Evolutionary conservation across 2,329 filamentous ascomycete genomes (phyloP).

Genomic region (Paraconiothyrium sp.): DNA sequence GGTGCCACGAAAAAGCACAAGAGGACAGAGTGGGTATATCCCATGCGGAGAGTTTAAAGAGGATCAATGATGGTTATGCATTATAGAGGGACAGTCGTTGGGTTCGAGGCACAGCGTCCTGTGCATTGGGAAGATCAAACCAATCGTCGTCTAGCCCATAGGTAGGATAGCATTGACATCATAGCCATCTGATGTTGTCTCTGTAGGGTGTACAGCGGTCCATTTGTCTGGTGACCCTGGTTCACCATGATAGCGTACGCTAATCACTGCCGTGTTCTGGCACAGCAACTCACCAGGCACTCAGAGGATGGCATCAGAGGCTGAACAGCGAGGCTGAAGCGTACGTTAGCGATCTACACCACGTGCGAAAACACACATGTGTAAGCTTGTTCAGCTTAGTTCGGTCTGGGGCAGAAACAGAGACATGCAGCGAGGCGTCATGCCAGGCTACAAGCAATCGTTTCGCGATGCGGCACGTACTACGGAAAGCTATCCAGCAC

Average conservation of each 20-base stretch:
- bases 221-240: background rate
- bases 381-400: background rate
- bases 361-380: background rate
- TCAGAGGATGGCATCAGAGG: background rate
- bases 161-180: background rate
- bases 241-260: background rate
- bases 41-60: background rate
- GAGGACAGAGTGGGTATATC: background rate
- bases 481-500: too few species aligned
- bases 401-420: background rate
- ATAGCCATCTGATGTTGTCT: background rate
- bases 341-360: background rate
- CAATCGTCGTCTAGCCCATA: too few species aligned
- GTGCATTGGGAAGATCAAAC: too few species aligned
- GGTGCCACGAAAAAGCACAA: background rate
- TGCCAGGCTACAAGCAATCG: background rate
- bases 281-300: background rate
- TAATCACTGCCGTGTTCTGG: background rate
- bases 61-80: background rate
- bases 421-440: constrained; percentile 3
- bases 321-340: background rate
- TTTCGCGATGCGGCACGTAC: background rate
- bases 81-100: background rate
- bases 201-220: background rate
- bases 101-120: background rate